Percentiles rank a stretch among this genome's conserved stretches.
Evolutionary conservation across 1,284 basidiomycete genomes (phyloP).

Genomic region (Ganoderma leucocontextum): DNA sequence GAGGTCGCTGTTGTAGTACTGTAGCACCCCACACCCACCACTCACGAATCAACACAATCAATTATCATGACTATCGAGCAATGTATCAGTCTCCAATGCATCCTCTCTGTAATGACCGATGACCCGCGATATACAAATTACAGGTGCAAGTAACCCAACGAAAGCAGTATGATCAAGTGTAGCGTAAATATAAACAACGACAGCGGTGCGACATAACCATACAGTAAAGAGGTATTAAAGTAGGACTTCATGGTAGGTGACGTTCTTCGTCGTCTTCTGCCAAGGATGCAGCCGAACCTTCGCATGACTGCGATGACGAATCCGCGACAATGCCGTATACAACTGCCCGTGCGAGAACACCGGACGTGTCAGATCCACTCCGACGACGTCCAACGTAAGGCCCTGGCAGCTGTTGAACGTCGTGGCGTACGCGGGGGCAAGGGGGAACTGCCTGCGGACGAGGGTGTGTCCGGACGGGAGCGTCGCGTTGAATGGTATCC

Average conservation of each 20-base stretch:
- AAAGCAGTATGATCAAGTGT: background rate
- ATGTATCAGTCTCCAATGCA: background rate
- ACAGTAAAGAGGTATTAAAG: background rate
- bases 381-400: conserved; percentile 48
- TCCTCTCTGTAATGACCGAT: background rate
- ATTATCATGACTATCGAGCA: background rate
- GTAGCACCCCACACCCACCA: conserved; percentile 22
- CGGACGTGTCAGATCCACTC: conserved; percentile 44
- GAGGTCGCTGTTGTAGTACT: conserved; percentile 22
- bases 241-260: conserved; percentile 37
- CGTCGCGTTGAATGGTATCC: conserved; percentile 44
- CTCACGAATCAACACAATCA: conserved; percentile 1
- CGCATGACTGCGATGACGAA: conserved; percentile 42
- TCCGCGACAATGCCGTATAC: conserved; percentile 52
- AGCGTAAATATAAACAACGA: background rate
- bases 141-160: background rate
- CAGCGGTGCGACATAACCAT: background rate
- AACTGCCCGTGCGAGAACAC: conserved; percentile 55
- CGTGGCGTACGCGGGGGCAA: conserved; percentile 50
- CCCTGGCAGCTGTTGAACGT: conserved; percentile 56
- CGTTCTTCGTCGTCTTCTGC: conserved; percentile 35
- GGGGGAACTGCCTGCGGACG: conserved; percentile 48
- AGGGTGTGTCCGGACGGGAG: conserved; percentile 46
- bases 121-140: background rate
- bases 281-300: conserved; percentile 32